These are phyloP conservation scores for Rhodocollybia butyracea DNA, from an alignment of 768 basidiomycete genomes.

Conservation along the genomic window DNA sequence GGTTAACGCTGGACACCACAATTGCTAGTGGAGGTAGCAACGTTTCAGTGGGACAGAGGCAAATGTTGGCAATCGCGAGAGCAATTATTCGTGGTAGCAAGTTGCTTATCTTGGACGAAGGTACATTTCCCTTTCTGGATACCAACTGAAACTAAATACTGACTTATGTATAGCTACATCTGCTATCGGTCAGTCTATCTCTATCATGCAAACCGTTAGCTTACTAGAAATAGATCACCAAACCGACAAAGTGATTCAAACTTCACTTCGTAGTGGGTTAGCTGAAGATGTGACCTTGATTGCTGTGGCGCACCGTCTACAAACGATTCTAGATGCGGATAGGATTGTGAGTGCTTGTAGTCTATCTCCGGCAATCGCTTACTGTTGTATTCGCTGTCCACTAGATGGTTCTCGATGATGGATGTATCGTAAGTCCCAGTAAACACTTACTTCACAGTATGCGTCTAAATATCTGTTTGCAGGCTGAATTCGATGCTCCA, in stretches of 20 bases:
- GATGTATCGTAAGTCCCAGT: slow-evolving; percentile 29
- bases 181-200: slow-evolving; percentile 30
- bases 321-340: slow-evolving; percentile 61
- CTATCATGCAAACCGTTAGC: not conserved
- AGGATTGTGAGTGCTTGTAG: slow-evolving; percentile 38
- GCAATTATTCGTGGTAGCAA: slow-evolving; percentile 58
- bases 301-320: slow-evolving; percentile 56
- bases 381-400: too few relatives aligned
- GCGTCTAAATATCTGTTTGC: not conserved
- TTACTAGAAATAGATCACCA: slow-evolving; percentile 33
- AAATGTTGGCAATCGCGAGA: slow-evolving; percentile 57
- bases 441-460: not conserved
- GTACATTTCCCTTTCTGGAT: too few relatives aligned
- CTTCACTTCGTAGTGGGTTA: slow-evolving; percentile 46
- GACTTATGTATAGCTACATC: slow-evolving; percentile 35
- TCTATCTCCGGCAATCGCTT: too few relatives aligned
- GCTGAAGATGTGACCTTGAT: slow-evolving; percentile 41
- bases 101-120: slow-evolving; percentile 57
- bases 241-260: slow-evolving; percentile 57
- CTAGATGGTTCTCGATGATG: slow-evolving; percentile 16
- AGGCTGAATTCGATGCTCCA: not conserved
- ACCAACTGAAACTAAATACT: too few relatives aligned
- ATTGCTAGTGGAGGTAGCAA: slow-evolving; percentile 44
- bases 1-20: slow-evolving; percentile 40
- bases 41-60: slow-evolving; percentile 57